Evolutionary conservation across 257 asterid species (phyloP), one percentile per base, ranked within the genome.

Genomic region (Oldenlandia corymbosa): DNA sequence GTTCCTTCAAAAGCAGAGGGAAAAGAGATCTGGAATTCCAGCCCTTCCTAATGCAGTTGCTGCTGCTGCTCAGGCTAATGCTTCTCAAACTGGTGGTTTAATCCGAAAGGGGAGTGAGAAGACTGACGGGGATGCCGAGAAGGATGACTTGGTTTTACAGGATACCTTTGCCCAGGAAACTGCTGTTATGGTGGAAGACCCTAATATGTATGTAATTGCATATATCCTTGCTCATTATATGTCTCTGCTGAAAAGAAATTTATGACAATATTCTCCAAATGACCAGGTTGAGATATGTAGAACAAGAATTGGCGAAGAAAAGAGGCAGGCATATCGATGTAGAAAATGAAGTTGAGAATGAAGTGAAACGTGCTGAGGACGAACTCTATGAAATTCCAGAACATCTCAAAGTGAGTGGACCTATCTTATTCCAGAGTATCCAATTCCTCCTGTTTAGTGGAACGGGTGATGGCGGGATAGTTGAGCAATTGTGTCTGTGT

Each of bases 141-240:
- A 92, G 78, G 98, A 92, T 55, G 99, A 92, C 54, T 66, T 92
- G 82, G 97, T 89, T 60, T 78, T 92, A 85, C 99, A 92, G 79
- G 99, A 92, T 73, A 92, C 99, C 11, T 92, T 92, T 80, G 99
- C 99, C 69, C 97, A 85, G 78, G 99, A 89, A 81, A 92, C 99
- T 67, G 99, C 99, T 18, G 97, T 92, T 48, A 78, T 92, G 95
- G 96, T 74, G 21, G 99, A 92, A 80, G 99, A 92, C 73, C 99
- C 99, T 36, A 92, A 85, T 74, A 92, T 92, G 98, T 88, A 83
- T 62, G n/a, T n/a, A n/a, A n/a, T n/a, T n/a, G n/a, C n/a, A 71
- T 26, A 34, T 10, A 46, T 34, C 9, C 6, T 34, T 34, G 39
- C 39, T 34, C 6, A 34, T 34, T n/a, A n/a, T n/a, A n/a, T n/a